A percentile compares a stretch with the other conserved stretches of the same genome.
phyloP scores from a whole-genome alignment of 2,329 filamentous ascomycete genomes.

The Diplodia sapinea region DNA sequence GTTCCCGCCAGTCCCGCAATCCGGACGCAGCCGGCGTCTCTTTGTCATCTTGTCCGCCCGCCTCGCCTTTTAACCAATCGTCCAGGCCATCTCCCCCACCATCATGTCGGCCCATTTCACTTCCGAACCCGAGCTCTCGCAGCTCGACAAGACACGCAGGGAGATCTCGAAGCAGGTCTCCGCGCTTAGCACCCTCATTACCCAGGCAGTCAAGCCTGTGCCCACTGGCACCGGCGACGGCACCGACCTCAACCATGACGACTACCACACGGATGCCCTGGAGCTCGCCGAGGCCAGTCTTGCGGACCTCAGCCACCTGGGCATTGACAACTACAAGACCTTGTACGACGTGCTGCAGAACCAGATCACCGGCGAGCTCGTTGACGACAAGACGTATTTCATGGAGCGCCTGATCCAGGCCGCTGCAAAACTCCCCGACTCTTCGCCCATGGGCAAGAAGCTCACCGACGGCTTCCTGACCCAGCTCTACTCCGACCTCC shows the following conservation, averaged over 20 bases:
- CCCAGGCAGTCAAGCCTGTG: constrained; percentile 40
- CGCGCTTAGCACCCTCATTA: constrained; percentile 39
- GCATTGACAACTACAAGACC: constrained; percentile 45
- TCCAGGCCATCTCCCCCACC: not conserved
- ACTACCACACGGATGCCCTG: constrained; percentile 40
- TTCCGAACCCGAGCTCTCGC: constrained; percentile 28
- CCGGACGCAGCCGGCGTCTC: not conserved
- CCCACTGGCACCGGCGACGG: constrained; percentile 53
- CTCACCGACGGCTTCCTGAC: constrained; percentile 54
- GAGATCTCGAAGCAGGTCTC: constrained; percentile 16
- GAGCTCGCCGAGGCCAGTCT: constrained; percentile 44
- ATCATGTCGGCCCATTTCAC: constrained; percentile 22
- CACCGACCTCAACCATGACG: constrained; percentile 45
- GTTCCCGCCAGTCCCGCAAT: not conserved
- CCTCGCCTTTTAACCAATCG: not conserved
- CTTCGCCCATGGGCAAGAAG: constrained; percentile 45
- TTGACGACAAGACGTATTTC: constrained; percentile 67
- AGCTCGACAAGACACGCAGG: constrained; percentile 28
- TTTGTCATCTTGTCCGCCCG: constrained; percentile 1
- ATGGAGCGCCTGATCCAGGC: constrained; percentile 64
- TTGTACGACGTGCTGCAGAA: constrained; percentile 46
- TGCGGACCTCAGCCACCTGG: constrained; percentile 43
- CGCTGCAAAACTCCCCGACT: constrained; percentile 52
- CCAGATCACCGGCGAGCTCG: constrained; percentile 56
- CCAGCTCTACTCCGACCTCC: constrained; percentile 55